A percentile compares a stretch with the other conserved stretches of the same genome.
Conservation (phyloP, 371 early-diverging fungal species). For the Dipsacomyces acuminosporus region DNA sequence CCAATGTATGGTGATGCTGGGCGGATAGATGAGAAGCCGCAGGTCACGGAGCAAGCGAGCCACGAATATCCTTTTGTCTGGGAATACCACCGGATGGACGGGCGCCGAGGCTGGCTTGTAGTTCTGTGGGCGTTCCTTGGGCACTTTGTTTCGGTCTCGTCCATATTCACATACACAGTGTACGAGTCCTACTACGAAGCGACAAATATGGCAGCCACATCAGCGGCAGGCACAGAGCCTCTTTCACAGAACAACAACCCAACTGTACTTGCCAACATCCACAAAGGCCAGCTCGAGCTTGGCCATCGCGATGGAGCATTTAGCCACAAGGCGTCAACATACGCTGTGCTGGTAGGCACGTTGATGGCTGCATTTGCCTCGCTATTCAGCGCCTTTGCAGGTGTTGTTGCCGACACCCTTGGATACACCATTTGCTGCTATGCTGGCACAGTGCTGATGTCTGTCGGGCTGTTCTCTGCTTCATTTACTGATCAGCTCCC, state of each 20-base stretch:
- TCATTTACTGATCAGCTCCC: constrained; percentile 18
- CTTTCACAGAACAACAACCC: too few relatives aligned
- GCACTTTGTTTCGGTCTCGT: constrained; percentile 18
- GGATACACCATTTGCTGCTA: constrained; percentile 13
- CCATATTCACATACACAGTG: constrained; percentile 24
- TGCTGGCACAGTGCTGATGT: constrained; percentile 21
- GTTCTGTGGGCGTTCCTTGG: constrained; percentile 24
- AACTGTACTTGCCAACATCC: background rate
- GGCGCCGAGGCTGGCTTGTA: constrained; percentile 14
- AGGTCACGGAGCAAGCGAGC: background rate
- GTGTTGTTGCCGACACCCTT: constrained; percentile 11
- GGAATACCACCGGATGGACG: constrained; percentile 26
- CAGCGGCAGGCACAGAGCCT: too few relatives aligned
- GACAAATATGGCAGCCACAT: background rate
- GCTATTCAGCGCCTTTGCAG: constrained; percentile 14
- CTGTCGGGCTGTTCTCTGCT: constrained; percentile 15
- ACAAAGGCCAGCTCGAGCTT: constrained; percentile 1
- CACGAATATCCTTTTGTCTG: constrained; percentile 5
- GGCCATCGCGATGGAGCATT: background rate
- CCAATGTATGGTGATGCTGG: constrained; percentile 4
- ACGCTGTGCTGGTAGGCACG: constrained; percentile 25
- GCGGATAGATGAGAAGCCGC: background rate
- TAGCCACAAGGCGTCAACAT: constrained; percentile 2
- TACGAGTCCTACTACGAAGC: constrained; percentile 26
- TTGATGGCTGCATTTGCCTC: constrained; percentile 22